A percentile compares a stretch with the other conserved stretches of the same genome.
Evolutionary conservation across 169 alveolate species (phyloP).

Genomic region (Plasmodium gallinaceum): DNA sequence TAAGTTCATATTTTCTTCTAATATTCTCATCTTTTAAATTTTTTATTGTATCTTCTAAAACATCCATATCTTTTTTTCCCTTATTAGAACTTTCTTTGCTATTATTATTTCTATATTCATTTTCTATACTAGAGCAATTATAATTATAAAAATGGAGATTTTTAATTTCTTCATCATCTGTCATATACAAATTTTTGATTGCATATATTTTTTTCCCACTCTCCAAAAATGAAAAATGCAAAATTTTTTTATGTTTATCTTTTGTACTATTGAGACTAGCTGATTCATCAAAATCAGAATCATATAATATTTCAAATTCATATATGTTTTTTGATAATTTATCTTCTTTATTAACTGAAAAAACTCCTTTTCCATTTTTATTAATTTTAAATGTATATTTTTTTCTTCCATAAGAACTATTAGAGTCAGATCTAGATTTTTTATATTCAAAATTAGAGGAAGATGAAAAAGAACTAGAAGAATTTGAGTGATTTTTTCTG

Average conservation of each 20-base stretch:
- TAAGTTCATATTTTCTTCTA: slow-evolving; percentile 32
- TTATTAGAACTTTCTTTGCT: background rate
- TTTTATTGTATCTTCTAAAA: slow-evolving; percentile 10
- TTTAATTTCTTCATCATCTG: background rate
- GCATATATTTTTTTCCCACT: slow-evolving; percentile 21
- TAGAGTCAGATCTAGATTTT: background rate
- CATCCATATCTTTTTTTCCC: slow-evolving; percentile 4
- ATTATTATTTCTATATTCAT: background rate
- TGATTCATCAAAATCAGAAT: background rate
- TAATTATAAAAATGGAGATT: background rate
- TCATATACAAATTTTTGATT: slow-evolving; percentile 15
- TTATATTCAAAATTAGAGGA: slow-evolving; percentile 1
- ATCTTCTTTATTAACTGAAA: slow-evolving; percentile 24
- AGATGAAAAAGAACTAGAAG: slow-evolving; percentile 13
- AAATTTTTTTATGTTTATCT: background rate
- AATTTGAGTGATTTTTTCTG: slow-evolving; percentile 8
- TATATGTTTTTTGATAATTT: background rate
- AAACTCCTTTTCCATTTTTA: slow-evolving; percentile 33
- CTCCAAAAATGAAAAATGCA: slow-evolving; percentile 32
- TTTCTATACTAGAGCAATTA: too few relatives aligned
- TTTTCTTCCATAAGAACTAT: slow-evolving; percentile 4
- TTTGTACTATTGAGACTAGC: background rate
- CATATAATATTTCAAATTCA: slow-evolving; percentile 30
- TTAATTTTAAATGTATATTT: slow-evolving; percentile 40
- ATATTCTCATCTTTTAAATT: slow-evolving; percentile 11